Percentiles rank a stretch among this genome's conserved stretches.
Conservation (phyloP, 2,329 filamentous ascomycete species). For the Fusarium sp. region DNA sequence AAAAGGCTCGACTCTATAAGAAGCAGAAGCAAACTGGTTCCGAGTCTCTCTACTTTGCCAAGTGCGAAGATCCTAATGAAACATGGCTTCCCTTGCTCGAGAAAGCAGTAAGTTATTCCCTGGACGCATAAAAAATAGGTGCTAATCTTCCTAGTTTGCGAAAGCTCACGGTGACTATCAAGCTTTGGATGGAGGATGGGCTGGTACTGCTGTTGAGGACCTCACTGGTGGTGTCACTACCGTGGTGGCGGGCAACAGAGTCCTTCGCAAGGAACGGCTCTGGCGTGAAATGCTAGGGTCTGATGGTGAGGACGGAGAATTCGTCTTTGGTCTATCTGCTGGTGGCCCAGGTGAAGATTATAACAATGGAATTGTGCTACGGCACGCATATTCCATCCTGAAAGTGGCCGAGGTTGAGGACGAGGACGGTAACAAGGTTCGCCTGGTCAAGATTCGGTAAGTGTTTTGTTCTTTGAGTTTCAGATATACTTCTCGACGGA, state of each 20-base stretch:
- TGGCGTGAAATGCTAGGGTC: slow-evolving; percentile 78
- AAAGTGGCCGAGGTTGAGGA: slow-evolving; percentile 62
- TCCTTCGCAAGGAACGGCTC: slow-evolving; percentile 77
- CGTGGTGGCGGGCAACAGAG: slow-evolving; percentile 68
- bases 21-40: slow-evolving; percentile 77
- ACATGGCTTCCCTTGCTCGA: slow-evolving; percentile 82
- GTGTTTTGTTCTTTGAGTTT: background rate
- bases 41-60: slow-evolving; percentile 78
- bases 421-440: slow-evolving; percentile 57
- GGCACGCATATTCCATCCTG: slow-evolving; percentile 68
- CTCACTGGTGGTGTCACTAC: slow-evolving; percentile 71
- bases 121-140: accelerated
- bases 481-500: background rate
- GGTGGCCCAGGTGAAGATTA: slow-evolving; percentile 46
- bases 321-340: slow-evolving; percentile 68
- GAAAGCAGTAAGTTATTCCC: slow-evolving; percentile 66
- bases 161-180: slow-evolving; percentile 82
- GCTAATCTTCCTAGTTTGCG: slow-evolving; percentile 66
- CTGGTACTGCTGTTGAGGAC: slow-evolving; percentile 67
- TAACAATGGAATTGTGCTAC: slow-evolving; percentile 60
- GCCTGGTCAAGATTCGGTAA: slow-evolving; percentile 63
- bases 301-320: slow-evolving; percentile 78
- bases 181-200: slow-evolving; percentile 77
- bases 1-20: slow-evolving; percentile 73
- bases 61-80: slow-evolving; percentile 78